These are phyloP conservation scores for Fragaria vesca DNA, from an alignment of 306 rosid genomes.

Conservation along the genomic window DNA sequence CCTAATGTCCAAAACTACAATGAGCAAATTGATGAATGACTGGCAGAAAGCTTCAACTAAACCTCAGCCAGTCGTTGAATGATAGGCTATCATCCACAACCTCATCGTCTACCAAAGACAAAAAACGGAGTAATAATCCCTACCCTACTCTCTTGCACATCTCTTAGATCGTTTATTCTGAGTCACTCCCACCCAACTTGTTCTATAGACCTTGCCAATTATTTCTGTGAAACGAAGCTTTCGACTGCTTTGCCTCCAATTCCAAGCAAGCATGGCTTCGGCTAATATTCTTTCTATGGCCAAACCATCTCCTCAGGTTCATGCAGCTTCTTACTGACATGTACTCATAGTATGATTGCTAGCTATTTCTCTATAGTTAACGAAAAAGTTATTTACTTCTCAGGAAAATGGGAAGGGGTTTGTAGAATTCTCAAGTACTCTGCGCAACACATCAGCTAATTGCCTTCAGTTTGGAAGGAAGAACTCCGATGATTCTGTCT, in stretches of 20 bases:
- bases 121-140: neutral
- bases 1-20: neutral
- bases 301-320: constrained; percentile 13
- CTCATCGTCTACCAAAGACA: constrained; percentile 2
- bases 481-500: neutral
- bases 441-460: neutral
- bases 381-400: neutral
- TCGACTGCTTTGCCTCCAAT: neutral
- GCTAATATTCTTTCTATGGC: constrained; percentile 4
- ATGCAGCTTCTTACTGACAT: neutral
- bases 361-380: neutral
- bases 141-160: constrained; percentile 1
- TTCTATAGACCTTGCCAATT: neutral
- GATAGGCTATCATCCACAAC: neutral
- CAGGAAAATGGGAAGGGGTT: constrained; percentile 9
- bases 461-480: constrained; percentile 6
- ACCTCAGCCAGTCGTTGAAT: constrained; percentile 8
- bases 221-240: neutral
- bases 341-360: neutral
- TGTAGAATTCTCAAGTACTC: constrained; percentile 4
- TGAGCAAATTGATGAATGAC: neutral
- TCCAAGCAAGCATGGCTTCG: neutral
- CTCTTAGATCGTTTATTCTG: neutral
- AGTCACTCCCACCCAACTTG: neutral
- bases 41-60: neutral